Evolutionary conservation across 352 stramenopile species (phyloP), one percentile per base, ranked within the genome.

Genomic region (Thraustochytrium sp.): DNA sequence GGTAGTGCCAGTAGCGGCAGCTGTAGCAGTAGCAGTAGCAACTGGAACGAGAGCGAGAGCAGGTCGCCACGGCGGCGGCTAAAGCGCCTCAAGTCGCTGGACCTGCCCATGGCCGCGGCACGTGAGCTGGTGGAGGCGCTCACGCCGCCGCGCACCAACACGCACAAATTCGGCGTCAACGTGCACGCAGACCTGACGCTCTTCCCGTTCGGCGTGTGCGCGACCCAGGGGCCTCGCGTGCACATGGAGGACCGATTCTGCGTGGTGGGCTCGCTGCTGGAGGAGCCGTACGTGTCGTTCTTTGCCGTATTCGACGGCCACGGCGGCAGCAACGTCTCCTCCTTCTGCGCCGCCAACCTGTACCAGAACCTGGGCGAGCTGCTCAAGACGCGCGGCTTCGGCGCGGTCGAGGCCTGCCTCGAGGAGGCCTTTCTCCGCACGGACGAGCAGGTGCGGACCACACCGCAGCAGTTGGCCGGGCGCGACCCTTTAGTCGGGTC

Each of bases 231-330:
- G 11, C 62, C 51, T 13, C 88, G 92, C 1, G 89, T 90, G 76
- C 95, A 97, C 86, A 96, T 96, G 92, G 93, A 97, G 77, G 93
- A 97, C 84, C 88, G 92, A 34, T 90, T 95, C 88, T 90, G 88
- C 16, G 92, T 90, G 11, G 87, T 93, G 51, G 89, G 89, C 0
- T 89, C 91, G 34, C 85, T 95, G 37, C 92, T 93, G 36, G 90
- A 68, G 86, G 56, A 96, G 85, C 72, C 90, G 9, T 91, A 90
- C 72, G 88, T 91, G 78, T 94, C 91, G 62, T 96, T 97, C 72
- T 97, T 97, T 83, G 93, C 90, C 48, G 89, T 97, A 59, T 97
- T 97, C 85, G 93, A 97, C 82, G 93, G 93, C 84, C 93, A 97
- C 85, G 93, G 93, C 55, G 93, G 93, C 40, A 90, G 92, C 62